Percentiles rank a stretch among this genome's conserved stretches.
Conservation (phyloP, 352 stramenopile genomes). For the Paralagenidium karlingii region DNA sequence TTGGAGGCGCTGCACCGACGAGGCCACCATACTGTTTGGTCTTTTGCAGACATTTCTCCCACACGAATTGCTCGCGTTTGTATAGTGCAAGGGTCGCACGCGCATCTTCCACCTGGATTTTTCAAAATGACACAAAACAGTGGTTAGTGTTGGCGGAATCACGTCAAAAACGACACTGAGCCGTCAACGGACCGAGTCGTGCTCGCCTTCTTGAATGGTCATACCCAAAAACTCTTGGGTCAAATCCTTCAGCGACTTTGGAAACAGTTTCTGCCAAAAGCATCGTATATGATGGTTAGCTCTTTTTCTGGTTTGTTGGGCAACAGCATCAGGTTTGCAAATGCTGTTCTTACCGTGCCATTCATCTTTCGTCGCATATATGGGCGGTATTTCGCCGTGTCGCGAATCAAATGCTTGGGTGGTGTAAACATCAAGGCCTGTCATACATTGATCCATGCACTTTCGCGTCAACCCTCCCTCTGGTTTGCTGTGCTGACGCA, state of each 20-base stretch:
- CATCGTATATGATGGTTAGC: background rate
- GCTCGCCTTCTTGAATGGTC: slow-evolving; percentile 70
- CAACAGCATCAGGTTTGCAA: background rate
- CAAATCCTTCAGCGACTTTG: slow-evolving; percentile 71
- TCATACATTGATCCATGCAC: no score
- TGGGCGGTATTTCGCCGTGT: slow-evolving; percentile 68
- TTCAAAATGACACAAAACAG: background rate
- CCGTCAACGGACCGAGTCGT: slow-evolving; percentile 72
- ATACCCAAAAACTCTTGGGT: slow-evolving; percentile 46
- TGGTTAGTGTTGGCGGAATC: background rate
- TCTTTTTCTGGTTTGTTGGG: background rate
- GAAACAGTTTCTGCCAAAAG: slow-evolving; percentile 59
- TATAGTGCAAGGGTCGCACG: slow-evolving; percentile 64
- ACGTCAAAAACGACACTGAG: background rate
- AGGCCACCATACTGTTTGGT: no score
- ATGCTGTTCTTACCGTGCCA: slow-evolving; percentile 34
- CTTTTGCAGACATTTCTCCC: slow-evolving; percentile 74
- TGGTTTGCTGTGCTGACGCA: background rate
- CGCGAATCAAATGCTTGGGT: slow-evolving; percentile 62
- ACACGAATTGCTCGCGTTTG: slow-evolving; percentile 71
- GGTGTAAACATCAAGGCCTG: slow-evolving; percentile 71
- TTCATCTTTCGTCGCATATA: slow-evolving; percentile 82
- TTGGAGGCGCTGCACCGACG: no score
- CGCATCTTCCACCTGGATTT: slow-evolving; percentile 77
- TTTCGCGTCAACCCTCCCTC: background rate